These are phyloP conservation scores for Tillandsia leiboldiana DNA, from an alignment of 176 grass and related monocot species.

Conservation along the genomic window DNA sequence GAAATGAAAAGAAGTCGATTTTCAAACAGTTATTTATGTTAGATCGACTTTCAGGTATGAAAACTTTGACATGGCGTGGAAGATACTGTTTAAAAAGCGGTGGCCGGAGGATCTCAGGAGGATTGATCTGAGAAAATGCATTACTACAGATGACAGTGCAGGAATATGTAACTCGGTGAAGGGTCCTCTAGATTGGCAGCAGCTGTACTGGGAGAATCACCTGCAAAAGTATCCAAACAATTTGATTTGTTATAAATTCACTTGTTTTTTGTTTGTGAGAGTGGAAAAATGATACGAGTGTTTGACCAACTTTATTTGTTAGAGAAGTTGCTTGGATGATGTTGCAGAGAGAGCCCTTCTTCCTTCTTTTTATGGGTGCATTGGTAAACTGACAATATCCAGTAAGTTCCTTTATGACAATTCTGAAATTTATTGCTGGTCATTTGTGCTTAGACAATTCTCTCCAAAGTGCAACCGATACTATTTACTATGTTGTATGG, in stretches of 20 bases:
- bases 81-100: conserved; percentile 31
- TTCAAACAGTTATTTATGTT: not conserved
- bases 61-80: conserved; percentile 43
- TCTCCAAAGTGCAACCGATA: too few species aligned
- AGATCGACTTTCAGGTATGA: conserved; percentile 29
- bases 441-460: too few species aligned
- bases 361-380: conserved; percentile 46
- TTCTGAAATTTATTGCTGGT: too few species aligned
- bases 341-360: conserved; percentile 48
- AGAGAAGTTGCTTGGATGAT: conserved; percentile 45
- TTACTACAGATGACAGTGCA: not conserved
- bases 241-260: not conserved
- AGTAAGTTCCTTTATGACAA: conserved; percentile 12
- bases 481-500: too few species aligned
- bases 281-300: not conserved
- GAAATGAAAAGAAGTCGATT: not conserved
- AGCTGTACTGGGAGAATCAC: conserved; percentile 55
- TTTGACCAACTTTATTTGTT: not conserved
- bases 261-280: not conserved
- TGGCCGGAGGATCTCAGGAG: conserved; percentile 25
- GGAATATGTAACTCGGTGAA: conserved; percentile 15
- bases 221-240: conserved; percentile 33
- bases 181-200: conserved; percentile 33
- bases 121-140: not conserved
- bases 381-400: conserved; percentile 39